Evolutionary conservation across 768 basidiomycete species (phyloP).

Genomic region (Tulasnella sp.): DNA sequence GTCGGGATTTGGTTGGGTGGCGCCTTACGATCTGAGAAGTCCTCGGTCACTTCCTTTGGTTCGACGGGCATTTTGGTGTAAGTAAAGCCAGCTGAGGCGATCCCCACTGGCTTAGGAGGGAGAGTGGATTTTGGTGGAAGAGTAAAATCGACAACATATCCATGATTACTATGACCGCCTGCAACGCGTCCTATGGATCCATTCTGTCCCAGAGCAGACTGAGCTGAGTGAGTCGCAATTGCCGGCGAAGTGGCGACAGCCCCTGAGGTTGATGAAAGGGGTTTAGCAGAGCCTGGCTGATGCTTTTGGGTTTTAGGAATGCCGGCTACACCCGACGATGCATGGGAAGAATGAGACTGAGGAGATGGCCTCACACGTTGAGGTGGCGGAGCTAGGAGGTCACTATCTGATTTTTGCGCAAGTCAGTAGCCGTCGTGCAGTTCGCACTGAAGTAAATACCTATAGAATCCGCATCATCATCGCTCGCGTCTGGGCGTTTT

Average conservation of each 20-base stretch:
- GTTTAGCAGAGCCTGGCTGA: conserved; percentile 1
- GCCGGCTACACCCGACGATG: conserved; percentile 11
- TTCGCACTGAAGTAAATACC: conserved; percentile 10
- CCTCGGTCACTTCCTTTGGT: conserved; percentile 70
- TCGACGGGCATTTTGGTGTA: conserved; percentile 41
- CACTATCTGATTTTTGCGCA: conserved; percentile 12
- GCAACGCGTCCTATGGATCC: too few relatives aligned
- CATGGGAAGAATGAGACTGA: conserved; percentile 3
- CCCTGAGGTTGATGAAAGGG: background rate
- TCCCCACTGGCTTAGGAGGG: background rate
- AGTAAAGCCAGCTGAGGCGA: conserved; percentile 2
- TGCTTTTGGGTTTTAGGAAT: conserved; percentile 1
- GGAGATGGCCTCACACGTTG: conserved; percentile 15
- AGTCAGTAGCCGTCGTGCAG: too few relatives aligned
- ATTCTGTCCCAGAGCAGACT: too few relatives aligned
- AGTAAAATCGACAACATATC: conserved; percentile 13
- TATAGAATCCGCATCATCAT: conserved; percentile 12
- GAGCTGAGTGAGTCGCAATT: background rate
- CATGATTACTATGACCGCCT: too few relatives aligned
- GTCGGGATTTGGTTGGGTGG: conserved; percentile 44
- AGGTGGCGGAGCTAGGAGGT: conserved; percentile 13
- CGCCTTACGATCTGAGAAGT: conserved; percentile 74
- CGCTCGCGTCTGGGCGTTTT: conserved; percentile 10
- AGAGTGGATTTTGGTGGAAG: conserved; percentile 5
- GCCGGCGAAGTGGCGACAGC: background rate